Percentiles rank a stretch among this genome's conserved stretches.
These are phyloP conservation scores for Bruguiera sexangula DNA, from an alignment of 345 rosid genomes.

Conservation along the genomic window DNA sequence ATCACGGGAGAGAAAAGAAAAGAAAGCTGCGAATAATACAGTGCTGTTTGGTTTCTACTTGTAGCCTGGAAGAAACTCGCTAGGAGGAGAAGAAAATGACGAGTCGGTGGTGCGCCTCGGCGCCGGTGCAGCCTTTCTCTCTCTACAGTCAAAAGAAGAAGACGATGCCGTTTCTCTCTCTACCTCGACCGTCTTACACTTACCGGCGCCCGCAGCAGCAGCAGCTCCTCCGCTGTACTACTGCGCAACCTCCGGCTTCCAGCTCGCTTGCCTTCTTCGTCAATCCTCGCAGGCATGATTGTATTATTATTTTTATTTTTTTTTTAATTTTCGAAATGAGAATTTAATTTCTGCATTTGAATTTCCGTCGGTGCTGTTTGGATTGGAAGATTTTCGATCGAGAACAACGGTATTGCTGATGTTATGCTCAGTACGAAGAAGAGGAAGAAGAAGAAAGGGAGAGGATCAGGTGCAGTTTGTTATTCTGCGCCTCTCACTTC, in stretches of 20 bases:
- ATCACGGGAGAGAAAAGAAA: no score
- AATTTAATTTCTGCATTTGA: no score
- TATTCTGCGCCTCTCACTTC: constrained; percentile 49
- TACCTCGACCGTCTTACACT: constrained; percentile 11
- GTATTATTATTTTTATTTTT: neutral
- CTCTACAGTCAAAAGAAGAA: constrained; percentile 8
- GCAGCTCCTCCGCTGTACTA: no score
- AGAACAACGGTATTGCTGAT: constrained; percentile 1
- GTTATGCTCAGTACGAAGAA: constrained; percentile 19
- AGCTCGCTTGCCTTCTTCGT: constrained; percentile 29
- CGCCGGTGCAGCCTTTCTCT: constrained; percentile 32
- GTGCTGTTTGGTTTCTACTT: no score
- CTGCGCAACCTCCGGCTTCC: constrained; percentile 15
- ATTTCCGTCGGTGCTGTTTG: neutral
- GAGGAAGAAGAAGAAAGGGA: constrained; percentile 30
- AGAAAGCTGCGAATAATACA: no score
- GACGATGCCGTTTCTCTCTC: constrained; percentile 13
- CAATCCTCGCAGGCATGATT: constrained; percentile 57
- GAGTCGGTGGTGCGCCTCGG: constrained; percentile 7
- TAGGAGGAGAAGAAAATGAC: neutral
- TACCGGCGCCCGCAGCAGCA: constrained; percentile 3
- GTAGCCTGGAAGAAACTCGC: no score
- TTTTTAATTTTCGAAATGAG: no score
- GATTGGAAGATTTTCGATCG: constrained; percentile 37
- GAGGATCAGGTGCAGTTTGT: constrained; percentile 57